Evolutionary conservation across 2,329 filamentous ascomycete species (phyloP).

Genomic region (Hypoxylon sp.): DNA sequence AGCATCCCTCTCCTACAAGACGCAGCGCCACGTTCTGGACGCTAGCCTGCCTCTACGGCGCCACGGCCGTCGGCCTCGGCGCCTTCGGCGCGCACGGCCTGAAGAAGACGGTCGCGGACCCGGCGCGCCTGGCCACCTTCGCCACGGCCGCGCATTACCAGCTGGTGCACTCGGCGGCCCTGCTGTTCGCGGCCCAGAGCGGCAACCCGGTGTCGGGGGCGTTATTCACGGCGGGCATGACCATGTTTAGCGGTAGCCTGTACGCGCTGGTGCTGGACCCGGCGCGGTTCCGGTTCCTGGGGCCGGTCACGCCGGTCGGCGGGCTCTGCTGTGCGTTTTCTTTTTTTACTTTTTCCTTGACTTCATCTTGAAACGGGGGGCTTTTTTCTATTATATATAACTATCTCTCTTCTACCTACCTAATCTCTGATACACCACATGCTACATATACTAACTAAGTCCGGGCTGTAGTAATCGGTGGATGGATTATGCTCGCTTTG

Average conservation of each 20-base stretch:
- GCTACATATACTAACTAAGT: constrained; percentile 12
- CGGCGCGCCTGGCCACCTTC: constrained; percentile 69
- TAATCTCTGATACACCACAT: not conserved
- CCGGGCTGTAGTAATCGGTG: constrained; percentile 64
- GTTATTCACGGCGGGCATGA: constrained; percentile 74
- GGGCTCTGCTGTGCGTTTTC: constrained; percentile 61
- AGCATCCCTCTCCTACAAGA: not conserved
- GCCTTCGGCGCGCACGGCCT: constrained; percentile 77
- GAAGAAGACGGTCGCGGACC: constrained; percentile 70
- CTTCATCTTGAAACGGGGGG: too few species aligned
- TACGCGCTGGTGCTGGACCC: constrained; percentile 74
- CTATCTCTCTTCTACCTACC: too few species aligned
- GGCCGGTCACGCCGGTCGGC: constrained; percentile 74
- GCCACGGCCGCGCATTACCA: constrained; percentile 75
- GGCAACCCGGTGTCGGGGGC: constrained; percentile 66
- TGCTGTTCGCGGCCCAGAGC: constrained; percentile 66
- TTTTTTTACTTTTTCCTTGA: not conserved
- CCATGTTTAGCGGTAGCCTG: constrained; percentile 74
- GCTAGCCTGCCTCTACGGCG: constrained; percentile 71
- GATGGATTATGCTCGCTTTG: constrained; percentile 64
- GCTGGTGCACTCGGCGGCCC: constrained; percentile 71
- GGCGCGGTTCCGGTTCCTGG: constrained; percentile 67
- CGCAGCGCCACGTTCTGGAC: constrained; percentile 63
- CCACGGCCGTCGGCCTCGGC: constrained; percentile 69
- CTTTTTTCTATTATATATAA: too few species aligned